Conservation (phyloP, 345 rosid genomes). For the Camelina laxa region DNA sequence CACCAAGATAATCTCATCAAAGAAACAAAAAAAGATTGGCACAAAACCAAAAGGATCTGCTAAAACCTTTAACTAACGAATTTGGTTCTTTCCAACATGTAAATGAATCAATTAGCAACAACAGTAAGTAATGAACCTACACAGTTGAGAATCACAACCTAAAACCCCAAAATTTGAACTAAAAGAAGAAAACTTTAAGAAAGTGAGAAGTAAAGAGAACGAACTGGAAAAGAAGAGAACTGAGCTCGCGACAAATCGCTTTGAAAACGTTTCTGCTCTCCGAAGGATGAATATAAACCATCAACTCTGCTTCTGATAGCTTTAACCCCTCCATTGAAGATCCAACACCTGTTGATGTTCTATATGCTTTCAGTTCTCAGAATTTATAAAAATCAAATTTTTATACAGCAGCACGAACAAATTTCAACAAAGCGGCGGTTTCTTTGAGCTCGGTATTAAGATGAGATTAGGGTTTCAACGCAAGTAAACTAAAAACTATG, state of each 20-base stretch:
- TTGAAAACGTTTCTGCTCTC: conserved; percentile 54
- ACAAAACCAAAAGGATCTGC: no score
- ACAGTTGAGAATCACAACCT: neutral
- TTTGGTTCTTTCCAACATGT: neutral
- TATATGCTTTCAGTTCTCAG: neutral
- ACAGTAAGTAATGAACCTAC: neutral
- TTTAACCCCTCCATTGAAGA: conserved; percentile 73
- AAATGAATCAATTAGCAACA: neutral
- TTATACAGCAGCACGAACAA: neutral
- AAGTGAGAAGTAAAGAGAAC: conserved; percentile 44
- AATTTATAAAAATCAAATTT: neutral
- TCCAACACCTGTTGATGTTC: neutral
- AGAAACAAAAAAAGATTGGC: neutral
- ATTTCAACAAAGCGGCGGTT: no score
- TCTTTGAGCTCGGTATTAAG: neutral
- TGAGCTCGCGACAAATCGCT: conserved; percentile 82
- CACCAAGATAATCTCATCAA: neutral
- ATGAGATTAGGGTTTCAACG: neutral
- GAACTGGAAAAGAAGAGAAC: conserved; percentile 80
- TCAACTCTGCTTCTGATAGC: conserved; percentile 62
- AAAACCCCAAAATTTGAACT: neutral
- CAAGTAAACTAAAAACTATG: neutral
- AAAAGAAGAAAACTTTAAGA: neutral
- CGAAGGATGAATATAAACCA: conserved; percentile 68
- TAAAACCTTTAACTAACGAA: no score